Evolutionary conservation across 73 alveolate genomes (phyloP), one percentile per base, ranked within the genome.

Genomic region (Paramecium primaurelia): DNA sequence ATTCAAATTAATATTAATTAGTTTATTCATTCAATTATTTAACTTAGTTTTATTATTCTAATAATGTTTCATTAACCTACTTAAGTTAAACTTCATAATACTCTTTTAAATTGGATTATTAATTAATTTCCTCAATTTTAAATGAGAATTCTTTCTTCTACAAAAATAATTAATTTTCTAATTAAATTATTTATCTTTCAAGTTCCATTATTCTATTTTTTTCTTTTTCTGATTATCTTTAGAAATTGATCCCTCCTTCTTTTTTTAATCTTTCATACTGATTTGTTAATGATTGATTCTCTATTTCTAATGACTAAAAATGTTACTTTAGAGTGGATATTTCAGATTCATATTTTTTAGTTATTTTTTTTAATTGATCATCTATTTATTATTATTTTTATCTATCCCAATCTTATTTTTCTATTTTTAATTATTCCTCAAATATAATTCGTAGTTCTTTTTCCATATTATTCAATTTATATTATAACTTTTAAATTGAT

Each of bases 391-490:
- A 10, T 80, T 80, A 80, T 80, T 80, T 80, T 20, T 45, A 28
- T 80, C 73, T 42, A 44, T 80, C 75, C 91, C 91, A 80, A 7
- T 80, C 91, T 45, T 16, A 44, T 49, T 80, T 45, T 49, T 80
- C 91, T n/a, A 80, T 28, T 11, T 80, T 42, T 10, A 80, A 11
- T 80, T 80, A 80, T 12, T 80, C 91, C 45, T 80, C 71, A 45
- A 80, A 80, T 8, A 80, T 64, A 44, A 44, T 49, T 12, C 91
- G 20, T 4, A 80, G 49, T 18, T 80, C 91, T 42, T 40, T 18
- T 49, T 80, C 91, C 91, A 80, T 80, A 44, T 40, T 80, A 40
- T 80, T 26, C 34, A 80, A 44, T 80, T 80, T 80, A 12, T 42
- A 32, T 49, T 80, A n/a, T 0, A 80, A 14, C 38, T 22, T 49